Evolutionary conservation across 306 rosid species (phyloP).

Genomic region (Biancaea sappan): DNA sequence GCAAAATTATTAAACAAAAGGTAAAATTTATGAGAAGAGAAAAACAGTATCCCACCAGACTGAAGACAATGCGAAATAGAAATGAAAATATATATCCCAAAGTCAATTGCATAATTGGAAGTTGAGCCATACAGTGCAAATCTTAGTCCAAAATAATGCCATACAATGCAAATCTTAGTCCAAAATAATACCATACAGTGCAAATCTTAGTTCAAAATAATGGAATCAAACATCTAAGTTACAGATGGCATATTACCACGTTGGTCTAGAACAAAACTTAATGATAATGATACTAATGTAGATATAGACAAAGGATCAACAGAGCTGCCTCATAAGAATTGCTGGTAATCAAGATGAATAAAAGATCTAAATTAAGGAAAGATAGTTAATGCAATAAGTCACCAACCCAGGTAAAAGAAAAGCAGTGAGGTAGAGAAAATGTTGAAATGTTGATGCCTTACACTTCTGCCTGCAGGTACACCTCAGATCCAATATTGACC

Average conservation of each 20-base stretch:
- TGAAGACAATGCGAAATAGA: neutral
- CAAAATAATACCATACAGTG: neutral
- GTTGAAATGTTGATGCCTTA: conserved; percentile 47
- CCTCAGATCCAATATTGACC: conserved; percentile 97
- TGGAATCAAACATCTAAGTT: neutral
- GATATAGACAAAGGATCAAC: conserved; percentile 12
- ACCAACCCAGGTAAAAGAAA: neutral
- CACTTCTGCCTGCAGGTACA: conserved; percentile 92
- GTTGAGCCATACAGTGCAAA: conserved; percentile 1
- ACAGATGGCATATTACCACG: neutral
- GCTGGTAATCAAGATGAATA: neutral
- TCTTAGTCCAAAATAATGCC: conserved; percentile 6
- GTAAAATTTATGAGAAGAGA: conserved; percentile 9
- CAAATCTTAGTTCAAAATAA: neutral
- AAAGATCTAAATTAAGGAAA: neutral
- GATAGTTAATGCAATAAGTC: neutral
- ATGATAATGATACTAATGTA: conserved; percentile 14
- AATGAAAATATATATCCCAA: neutral
- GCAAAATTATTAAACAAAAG: conserved; percentile 32
- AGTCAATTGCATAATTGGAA: conserved; percentile 14
- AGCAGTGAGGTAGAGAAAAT: neutral
- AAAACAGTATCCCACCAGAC: conserved; percentile 4
- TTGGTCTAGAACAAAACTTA: neutral
- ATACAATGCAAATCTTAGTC: conserved; percentile 1
- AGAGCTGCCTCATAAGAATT: neutral